These are phyloP conservation scores for Talaromyces sp. DNA, from an alignment of 2,329 filamentous ascomycete genomes.

Conservation along the genomic window DNA sequence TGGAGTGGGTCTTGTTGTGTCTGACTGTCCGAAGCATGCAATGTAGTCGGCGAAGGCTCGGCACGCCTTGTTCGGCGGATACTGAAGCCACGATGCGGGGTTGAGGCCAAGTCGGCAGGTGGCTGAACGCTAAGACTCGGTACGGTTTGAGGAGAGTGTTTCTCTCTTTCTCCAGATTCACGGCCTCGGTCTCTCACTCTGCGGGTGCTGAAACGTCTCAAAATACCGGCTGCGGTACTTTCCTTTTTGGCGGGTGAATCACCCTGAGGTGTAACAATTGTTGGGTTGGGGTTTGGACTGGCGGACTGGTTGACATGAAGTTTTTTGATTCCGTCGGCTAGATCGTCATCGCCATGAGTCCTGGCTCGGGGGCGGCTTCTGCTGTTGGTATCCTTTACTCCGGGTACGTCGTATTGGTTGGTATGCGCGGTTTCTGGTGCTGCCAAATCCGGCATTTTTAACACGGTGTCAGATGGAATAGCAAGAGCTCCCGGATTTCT, in stretches of 20 bases:
- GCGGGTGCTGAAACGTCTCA: constrained; percentile 89
- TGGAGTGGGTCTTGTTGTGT: constrained; percentile 74
- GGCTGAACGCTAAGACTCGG: constrained; percentile 79
- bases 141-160: constrained; percentile 62
- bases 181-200: constrained; percentile 57
- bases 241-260: constrained; percentile 73
- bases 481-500: constrained; percentile 57
- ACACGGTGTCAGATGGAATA: constrained; percentile 54
- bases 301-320: constrained; percentile 54
- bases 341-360: constrained; percentile 92
- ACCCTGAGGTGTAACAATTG: constrained; percentile 54
- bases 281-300: constrained; percentile 42
- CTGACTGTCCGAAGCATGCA: constrained; percentile 58
- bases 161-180: constrained; percentile 38
- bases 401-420: constrained; percentile 86
- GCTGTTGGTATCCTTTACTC: constrained; percentile 80
- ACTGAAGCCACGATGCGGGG: constrained; percentile 82
- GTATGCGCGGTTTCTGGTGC: constrained; percentile 85
- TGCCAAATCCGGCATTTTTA: constrained; percentile 69
- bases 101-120: constrained; percentile 61
- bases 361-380: constrained; percentile 78
- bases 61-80: constrained; percentile 62
- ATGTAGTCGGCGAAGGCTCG: constrained; percentile 51
- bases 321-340: constrained; percentile 68
- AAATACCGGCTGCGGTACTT: constrained; percentile 75